Evolutionary conservation across 1,284 basidiomycete genomes (phyloP).

Genomic region (Apiotrichum domesticum): DNA sequence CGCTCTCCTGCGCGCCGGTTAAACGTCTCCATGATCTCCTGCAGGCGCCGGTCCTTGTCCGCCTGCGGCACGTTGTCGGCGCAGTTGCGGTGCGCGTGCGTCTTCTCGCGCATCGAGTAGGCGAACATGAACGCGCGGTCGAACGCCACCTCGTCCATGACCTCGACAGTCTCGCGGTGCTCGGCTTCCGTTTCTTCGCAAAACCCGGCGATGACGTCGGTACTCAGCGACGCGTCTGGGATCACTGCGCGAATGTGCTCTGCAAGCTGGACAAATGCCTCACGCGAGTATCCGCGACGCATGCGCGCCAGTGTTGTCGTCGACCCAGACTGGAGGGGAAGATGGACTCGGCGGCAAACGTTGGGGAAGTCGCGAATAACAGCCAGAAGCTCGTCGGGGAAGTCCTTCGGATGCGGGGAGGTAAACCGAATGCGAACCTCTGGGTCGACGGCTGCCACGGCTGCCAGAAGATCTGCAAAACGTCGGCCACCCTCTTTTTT

Average conservation of each 20-base stretch:
- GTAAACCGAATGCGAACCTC: constrained; percentile 4
- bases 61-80: background rate
- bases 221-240: constrained; percentile 1
- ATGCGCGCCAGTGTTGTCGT: constrained; percentile 1
- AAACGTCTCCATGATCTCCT: constrained; percentile 3
- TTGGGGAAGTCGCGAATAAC: constrained; percentile 4
- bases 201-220: constrained; percentile 4
- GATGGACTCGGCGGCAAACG: constrained; percentile 3
- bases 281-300: constrained; percentile 4
- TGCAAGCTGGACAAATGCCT: background rate
- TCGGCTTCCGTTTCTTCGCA: constrained; percentile 4
- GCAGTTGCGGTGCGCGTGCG: constrained; percentile 6
- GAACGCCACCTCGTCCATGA: constrained; percentile 4
- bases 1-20: background rate
- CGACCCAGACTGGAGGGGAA: background rate
- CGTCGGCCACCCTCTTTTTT: constrained; percentile 2
- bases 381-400: constrained; percentile 3
- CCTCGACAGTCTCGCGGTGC: constrained; percentile 2
- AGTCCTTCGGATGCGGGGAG: constrained; percentile 3
- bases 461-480: constrained; percentile 2
- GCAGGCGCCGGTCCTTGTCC: constrained; percentile 2
- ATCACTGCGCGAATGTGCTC: constrained; percentile 1
- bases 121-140: constrained; percentile 6
- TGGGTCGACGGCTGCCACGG: constrained; percentile 1
- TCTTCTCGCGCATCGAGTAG: constrained; percentile 5